phyloP scores from a whole-genome alignment of 345 rosid species.

The Aquilaria sinensis region DNA sequence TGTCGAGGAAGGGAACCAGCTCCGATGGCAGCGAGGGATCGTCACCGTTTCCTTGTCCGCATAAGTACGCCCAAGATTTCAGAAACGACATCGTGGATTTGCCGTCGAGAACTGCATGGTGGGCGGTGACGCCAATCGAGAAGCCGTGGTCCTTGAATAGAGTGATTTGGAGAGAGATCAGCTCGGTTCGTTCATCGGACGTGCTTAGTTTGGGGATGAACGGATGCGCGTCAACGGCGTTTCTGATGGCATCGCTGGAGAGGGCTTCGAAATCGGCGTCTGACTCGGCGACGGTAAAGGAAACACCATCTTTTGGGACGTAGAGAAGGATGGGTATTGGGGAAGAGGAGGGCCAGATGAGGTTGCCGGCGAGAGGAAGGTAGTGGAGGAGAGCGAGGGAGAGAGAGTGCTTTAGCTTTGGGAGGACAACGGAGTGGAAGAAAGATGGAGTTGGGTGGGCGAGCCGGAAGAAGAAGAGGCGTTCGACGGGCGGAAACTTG shows the following conservation, averaged over 20 bases:
- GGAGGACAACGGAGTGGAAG: constrained; percentile 19
- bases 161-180: constrained; percentile 26
- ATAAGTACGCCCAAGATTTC: constrained; percentile 35
- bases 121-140: constrained; percentile 27
- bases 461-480: constrained; percentile 30
- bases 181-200: constrained; percentile 15
- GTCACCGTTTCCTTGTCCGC: constrained; percentile 5
- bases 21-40: constrained; percentile 8
- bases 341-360: constrained; percentile 10
- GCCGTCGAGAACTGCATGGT: constrained; percentile 35
- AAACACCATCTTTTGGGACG: constrained; percentile 20
- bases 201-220: constrained; percentile 23
- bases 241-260: constrained; percentile 14
- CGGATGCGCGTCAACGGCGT: constrained; percentile 21
- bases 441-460: background rate
- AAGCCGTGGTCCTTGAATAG: constrained; percentile 28
- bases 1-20: constrained; percentile 22
- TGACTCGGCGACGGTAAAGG: constrained; percentile 34
- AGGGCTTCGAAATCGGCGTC: constrained; percentile 19
- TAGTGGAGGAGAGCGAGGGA: constrained; percentile 20
- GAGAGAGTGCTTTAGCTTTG: constrained; percentile 25
- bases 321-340: constrained; percentile 16
- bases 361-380: constrained; percentile 26
- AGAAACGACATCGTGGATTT: constrained; percentile 25
- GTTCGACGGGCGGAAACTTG: constrained; percentile 18